phyloP scores from a whole-genome alignment of 352 stramenopile species.

The Albugo laibachii region DNA sequence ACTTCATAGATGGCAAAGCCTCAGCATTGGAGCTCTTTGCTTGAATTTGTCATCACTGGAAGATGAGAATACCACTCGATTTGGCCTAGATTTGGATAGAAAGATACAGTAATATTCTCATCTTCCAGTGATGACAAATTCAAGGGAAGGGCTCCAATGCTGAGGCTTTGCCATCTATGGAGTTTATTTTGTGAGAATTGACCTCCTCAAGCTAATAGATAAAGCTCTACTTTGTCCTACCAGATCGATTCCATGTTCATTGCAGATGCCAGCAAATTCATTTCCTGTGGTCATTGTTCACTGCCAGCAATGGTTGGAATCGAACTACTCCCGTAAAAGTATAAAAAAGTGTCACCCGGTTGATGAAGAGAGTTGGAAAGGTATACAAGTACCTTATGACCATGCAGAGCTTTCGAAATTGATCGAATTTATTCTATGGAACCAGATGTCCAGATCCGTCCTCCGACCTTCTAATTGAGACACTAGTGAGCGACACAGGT shows the following conservation, averaged over 20 bases:
- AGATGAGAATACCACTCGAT: constrained; percentile 84
- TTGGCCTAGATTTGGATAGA: too few relatives aligned
- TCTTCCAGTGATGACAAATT: constrained; percentile 78
- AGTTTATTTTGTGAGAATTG: constrained; percentile 54
- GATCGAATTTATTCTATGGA: not conserved
- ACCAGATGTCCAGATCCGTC: constrained; percentile 56
- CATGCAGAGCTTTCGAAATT: too few relatives aligned
- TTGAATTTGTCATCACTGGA: constrained; percentile 80
- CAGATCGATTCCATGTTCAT: constrained; percentile 88
- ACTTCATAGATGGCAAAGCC: constrained; percentile 76
- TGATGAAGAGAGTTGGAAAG: constrained; percentile 72
- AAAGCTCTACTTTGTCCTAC: not conserved
- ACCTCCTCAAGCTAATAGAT: not conserved
- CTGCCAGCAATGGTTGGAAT: constrained; percentile 96
- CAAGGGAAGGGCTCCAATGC: constrained; percentile 64
- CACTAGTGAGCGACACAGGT: constrained; percentile 35
- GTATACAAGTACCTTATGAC: constrained; percentile 10
- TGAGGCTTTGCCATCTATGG: constrained; percentile 79
- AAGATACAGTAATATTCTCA: constrained; percentile 86
- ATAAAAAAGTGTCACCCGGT: constrained; percentile 84
- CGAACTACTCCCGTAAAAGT: constrained; percentile 91
- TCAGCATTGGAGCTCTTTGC: constrained; percentile 63
- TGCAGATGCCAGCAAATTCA: constrained; percentile 94
- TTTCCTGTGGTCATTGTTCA: constrained; percentile 91
- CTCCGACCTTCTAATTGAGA: constrained; percentile 66